Evolutionary conservation across 345 rosid genomes (phyloP).

Genomic region (Brassica cretica): DNA sequence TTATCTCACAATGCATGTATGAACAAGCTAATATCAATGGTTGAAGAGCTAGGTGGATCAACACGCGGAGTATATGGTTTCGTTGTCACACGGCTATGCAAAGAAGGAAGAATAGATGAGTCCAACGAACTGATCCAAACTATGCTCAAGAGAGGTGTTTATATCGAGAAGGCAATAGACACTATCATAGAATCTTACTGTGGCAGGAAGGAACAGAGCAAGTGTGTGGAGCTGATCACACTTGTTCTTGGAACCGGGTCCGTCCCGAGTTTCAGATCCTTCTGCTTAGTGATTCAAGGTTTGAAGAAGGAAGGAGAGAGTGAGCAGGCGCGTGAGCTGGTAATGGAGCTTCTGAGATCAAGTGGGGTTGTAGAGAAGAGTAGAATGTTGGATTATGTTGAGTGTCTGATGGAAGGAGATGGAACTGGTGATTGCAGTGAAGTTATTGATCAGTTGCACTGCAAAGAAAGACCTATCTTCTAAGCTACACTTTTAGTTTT

Average conservation of each 20-base stretch:
- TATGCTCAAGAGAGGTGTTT: not conserved
- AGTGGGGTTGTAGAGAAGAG: conserved; percentile 38
- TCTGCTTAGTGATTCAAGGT: conserved; percentile 41
- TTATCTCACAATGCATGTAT: not conserved
- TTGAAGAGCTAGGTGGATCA: not conserved
- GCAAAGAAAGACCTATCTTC: not conserved
- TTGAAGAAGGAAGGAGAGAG: conserved; percentile 36
- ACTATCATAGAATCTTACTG: conserved; percentile 44
- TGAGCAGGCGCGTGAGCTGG: conserved; percentile 38
- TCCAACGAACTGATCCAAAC: not conserved
- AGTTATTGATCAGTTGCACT: not conserved
- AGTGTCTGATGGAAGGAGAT: conserved; percentile 41
- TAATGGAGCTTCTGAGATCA: conserved; percentile 43
- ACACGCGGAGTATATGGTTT: not conserved
- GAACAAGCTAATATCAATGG: not conserved
- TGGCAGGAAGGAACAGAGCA: conserved; percentile 28
- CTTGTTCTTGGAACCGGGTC: conserved; percentile 39
- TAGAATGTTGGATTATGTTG: conserved; percentile 39
- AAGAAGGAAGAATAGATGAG: not conserved
- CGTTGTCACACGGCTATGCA: not conserved
- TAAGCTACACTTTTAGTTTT: not conserved
- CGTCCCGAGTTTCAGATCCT: conserved; percentile 46
- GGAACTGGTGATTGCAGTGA: conserved; percentile 5
- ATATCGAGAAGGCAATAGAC: conserved; percentile 42
- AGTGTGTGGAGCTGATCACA: conserved; percentile 41